phyloP scores from a whole-genome alignment of 495 filamentous ascomycete genomes.

The Schizothecium vesticola region DNA sequence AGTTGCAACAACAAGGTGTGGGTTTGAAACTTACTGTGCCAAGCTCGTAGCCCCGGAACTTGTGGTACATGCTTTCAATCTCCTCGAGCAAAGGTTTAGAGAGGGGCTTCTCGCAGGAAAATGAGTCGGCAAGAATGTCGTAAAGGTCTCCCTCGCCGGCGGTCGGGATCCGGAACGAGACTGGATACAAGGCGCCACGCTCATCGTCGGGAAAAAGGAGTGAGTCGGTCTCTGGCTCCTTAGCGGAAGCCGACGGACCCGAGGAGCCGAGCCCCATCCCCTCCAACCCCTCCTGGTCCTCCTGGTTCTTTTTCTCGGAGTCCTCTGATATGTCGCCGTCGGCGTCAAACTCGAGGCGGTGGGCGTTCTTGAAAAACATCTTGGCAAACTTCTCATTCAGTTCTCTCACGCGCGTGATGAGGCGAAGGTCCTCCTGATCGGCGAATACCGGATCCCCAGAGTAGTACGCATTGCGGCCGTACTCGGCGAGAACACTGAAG shows the following conservation, averaged over 20 bases:
- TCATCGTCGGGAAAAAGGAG: background rate
- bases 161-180: background rate
- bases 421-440: conserved; percentile 21
- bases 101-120: background rate
- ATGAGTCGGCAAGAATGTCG: background rate
- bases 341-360: conserved; percentile 20
- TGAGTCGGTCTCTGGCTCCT: too few relatives aligned
- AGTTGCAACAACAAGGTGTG: too few relatives aligned
- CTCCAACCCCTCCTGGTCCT: too few relatives aligned
- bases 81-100: background rate
- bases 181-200: background rate
- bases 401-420: conserved; percentile 44
- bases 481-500: conserved; percentile 14
- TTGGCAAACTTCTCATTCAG: conserved; percentile 40
- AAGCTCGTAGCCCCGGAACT: background rate
- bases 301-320: background rate
- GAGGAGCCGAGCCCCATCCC: too few relatives aligned
- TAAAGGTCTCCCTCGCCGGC: background rate
- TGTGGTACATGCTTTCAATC: background rate
- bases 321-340: background rate
- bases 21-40: background rate
- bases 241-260: too few relatives aligned
- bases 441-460: conserved; percentile 35
- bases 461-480: background rate
- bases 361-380: conserved; percentile 34